These are phyloP conservation scores for Heterobasidion occidentale DNA, from an alignment of 1,284 basidiomycete species.

Conservation along the genomic window DNA sequence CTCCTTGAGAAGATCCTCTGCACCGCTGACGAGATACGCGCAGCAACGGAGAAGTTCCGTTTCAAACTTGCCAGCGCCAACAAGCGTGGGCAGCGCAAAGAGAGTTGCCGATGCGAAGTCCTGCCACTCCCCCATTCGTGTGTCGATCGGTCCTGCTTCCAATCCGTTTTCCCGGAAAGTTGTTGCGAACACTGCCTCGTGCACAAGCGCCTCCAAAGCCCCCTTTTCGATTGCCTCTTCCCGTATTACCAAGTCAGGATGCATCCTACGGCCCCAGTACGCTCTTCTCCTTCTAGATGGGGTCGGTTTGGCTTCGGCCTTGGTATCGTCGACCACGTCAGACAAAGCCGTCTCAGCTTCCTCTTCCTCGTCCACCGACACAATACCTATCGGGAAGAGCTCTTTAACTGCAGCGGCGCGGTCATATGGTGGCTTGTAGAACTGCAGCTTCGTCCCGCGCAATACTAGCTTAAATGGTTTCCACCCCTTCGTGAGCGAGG, in stretches of 20 bases:
- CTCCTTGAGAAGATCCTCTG: slow-evolving; percentile 32
- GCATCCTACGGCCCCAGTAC: slow-evolving; percentile 71
- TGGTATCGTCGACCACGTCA: slow-evolving; percentile 26
- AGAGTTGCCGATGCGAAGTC: slow-evolving; percentile 54
- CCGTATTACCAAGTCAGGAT: slow-evolving; percentile 55
- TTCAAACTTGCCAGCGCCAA: slow-evolving; percentile 53
- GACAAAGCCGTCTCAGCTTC: slow-evolving; percentile 28
- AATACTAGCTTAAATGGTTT: slow-evolving; percentile 77
- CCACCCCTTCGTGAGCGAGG: slow-evolving; percentile 56
- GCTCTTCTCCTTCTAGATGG: slow-evolving; percentile 51
- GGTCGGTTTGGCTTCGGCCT: slow-evolving; percentile 17
- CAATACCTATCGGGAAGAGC: slow-evolving; percentile 59
- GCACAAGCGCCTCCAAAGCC: slow-evolving; percentile 67
- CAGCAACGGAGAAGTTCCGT: slow-evolving; percentile 61
- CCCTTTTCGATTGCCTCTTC: slow-evolving; percentile 49
- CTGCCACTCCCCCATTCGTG: slow-evolving; percentile 33
- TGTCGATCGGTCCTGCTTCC: slow-evolving; percentile 3
- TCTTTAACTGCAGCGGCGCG: slow-evolving; percentile 54
- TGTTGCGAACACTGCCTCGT: slow-evolving; percentile 75
- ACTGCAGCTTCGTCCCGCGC: slow-evolving; percentile 74
- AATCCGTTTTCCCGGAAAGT: slow-evolving; percentile 31
- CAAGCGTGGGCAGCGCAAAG: slow-evolving; percentile 48
- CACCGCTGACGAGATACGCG: slow-evolving; percentile 52
- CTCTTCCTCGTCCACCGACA: slow-evolving; percentile 43
- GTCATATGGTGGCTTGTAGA: slow-evolving; percentile 75